Base-by-base conservation (phyloP, 805 yeast genomes). In the Candida sphagnicola region DNA sequence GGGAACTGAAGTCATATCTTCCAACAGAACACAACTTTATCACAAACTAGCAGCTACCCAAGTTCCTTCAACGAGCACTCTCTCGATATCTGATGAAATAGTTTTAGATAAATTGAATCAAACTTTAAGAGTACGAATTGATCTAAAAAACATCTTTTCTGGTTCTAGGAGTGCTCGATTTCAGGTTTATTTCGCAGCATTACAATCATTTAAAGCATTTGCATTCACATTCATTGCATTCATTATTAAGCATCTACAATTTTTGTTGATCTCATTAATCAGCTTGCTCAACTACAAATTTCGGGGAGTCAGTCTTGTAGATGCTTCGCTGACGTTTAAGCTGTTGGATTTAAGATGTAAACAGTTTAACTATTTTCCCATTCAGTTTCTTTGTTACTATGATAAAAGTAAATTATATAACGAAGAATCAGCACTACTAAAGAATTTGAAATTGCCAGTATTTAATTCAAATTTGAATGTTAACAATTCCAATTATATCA, bases 261-360 rank as follows among this genome's bases (percentile, higher is more conserved):
- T 35, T 26, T 10, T 47, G 3, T 40, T 51, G 19, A 51, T 57
- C 2, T 36, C 29, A 16, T 12, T 54, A 6, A 56, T 64, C 12
- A 29, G 41, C 8, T 13, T 53, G 2, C 49, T 72, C 34, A 70
- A 71, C 46, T 47, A 43, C 12, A 48, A 50, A 13, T 8, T 60
- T 1, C 24, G 38, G 5, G 47, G 51, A 4, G 24, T 40, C 5
- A 61, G 58, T 26, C 52, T 70, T 5, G 62, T 66, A 18, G 68
- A 67, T 13, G 33, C 67, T 0, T 82, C 86, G 12, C 82, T 81
- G 2, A 73, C 85, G 1, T 80, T 87, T 4, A 80, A 80, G 50
- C 98, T 91, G 56, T 63, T 89, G 2, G 95, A 88, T 54, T 62
- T 88, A 19, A 62, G 96, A 32, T 61, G 85, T 11, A 82, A 79